These are phyloP conservation scores for Trichocladium uniseriatum DNA, from an alignment of 495 filamentous ascomycete species.

Conservation along the genomic window DNA sequence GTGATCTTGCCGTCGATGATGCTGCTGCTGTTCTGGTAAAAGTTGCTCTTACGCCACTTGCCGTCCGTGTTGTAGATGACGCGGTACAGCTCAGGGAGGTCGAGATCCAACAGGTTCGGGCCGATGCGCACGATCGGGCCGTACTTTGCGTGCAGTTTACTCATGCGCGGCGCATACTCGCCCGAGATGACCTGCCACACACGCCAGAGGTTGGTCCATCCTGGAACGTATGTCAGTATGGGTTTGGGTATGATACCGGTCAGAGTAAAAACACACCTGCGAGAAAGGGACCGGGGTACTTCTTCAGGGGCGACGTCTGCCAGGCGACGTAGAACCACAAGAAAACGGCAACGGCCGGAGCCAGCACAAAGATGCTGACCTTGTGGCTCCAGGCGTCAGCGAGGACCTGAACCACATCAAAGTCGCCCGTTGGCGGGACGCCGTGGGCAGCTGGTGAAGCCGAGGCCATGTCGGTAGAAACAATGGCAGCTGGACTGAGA, in stretches of 20 bases:
- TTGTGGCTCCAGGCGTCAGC: slow-evolving; percentile 4
- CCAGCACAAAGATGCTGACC: slow-evolving; percentile 3
- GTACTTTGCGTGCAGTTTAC: slow-evolving; percentile 29
- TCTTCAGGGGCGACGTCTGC: slow-evolving; percentile 21
- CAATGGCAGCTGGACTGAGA: too few relatives aligned
- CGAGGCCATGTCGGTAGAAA: slow-evolving; percentile 6
- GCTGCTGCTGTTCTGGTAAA: slow-evolving; percentile 28
- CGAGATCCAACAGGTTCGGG: slow-evolving; percentile 28
- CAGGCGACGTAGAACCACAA: slow-evolving; percentile 21
- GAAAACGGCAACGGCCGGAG: slow-evolving; percentile 9
- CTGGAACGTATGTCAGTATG: slow-evolving; percentile 8
- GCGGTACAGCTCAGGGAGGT: slow-evolving; percentile 19
- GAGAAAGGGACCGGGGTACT: slow-evolving; percentile 25
- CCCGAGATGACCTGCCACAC: slow-evolving; percentile 20
- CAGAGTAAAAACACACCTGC: slow-evolving; percentile 18
- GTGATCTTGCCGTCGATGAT: too few relatives aligned
- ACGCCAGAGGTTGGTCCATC: slow-evolving; percentile 27
- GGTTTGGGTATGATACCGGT: background rate
- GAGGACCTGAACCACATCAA: slow-evolving; percentile 1
- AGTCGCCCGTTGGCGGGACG: background rate
- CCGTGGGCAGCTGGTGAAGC: slow-evolving; percentile 1
- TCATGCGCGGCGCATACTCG: slow-evolving; percentile 20
- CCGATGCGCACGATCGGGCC: slow-evolving; percentile 31
- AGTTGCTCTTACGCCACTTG: slow-evolving; percentile 29
- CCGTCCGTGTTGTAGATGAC: slow-evolving; percentile 20